Evolutionary conservation across 345 rosid species (phyloP), one percentile per base, ranked within the genome.

Genomic region (Pistacia atlantica): DNA sequence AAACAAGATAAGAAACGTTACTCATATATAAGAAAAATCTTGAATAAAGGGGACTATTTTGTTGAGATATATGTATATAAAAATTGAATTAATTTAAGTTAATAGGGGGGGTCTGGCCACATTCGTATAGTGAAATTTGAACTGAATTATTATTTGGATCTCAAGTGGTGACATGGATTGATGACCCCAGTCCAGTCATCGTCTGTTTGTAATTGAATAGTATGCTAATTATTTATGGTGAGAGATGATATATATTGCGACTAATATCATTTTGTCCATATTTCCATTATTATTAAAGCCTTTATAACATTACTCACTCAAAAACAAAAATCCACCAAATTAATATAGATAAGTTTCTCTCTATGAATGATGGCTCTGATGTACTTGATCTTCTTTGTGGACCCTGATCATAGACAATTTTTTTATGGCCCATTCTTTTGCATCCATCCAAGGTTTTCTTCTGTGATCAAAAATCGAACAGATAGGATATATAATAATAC

Each of bases 111-210:
- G 25, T 22, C 25, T 22, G 25, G 76, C 22, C 68, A 17, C 18
- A 10, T 11, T 65, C 67, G 17, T 45, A 14, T 13, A 52, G 75
- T 45, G 18, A 69, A 69, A 54, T 12, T 67, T 8, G 75, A 68
- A 61, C 67, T 77, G 80, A 45, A 83, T 80, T 63, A 76, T 81
- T 65, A 78, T 75, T 77, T 71, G 37, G 28, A 71, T 58, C 68
- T 37, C 8, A 38, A 25, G 74, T 46, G 51, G 28, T 62, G 46
- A 12, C 20, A 38, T 6, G 38, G 37, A 45, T 16, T 4, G 46
- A 62, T 16, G 79, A 54, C 81, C 85, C 80, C 77, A 74, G 80
- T 51, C 83, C 64, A 77, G 83, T 82, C 81, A 77, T 79, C 73
- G 67, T 84, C 74, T 68, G 11, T 52, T 31, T 4, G 18, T 28